Evolutionary conservation across 768 basidiomycete species (phyloP), one percentile per base, ranked within the genome.

Genomic region (Hygrophoropsis aurantiaca): DNA sequence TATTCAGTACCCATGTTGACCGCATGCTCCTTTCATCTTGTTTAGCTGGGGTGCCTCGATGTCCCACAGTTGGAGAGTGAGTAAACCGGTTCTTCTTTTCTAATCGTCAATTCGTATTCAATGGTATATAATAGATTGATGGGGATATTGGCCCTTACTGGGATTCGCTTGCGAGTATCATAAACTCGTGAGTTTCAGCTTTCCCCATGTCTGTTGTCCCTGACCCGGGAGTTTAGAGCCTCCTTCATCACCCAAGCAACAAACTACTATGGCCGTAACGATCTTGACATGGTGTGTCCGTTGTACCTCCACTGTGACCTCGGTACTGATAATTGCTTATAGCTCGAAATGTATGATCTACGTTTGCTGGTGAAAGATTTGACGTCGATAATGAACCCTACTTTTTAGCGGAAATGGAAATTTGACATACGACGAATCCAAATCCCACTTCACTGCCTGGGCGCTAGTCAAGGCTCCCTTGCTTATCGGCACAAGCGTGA

Each of bases 371-470:
- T n/a, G n/a, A 19, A 16, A n/a, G 35, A 11, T 9, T 4, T 11
- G n/a, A 30, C 40, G 51, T 32, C n/a, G 38, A 41, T 37, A 11
- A 24, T 47, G 21, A 41, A 32, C 23, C n/a, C 44, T 35, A n/a
- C 10, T 9, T 38, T 21, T 16, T 55, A 80, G 79, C 25, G 84
- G 84, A 16, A 85, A 85, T 49, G 82, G 81, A 8, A 62, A 77
- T 20, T 65, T 85, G 44, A 81, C 77, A 1, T 76, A 70, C 51
- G 81, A 85, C 8, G 84, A 86, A 64, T 68, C 78, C 18, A 84
- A 84, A 58, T 72, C 80, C 3, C 84, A 86, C 56, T 86, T 85
- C 60, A 85, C 84, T 0, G 80, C 78, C 1, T 85, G 84, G 84
- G 81, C 81, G 11, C 64, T 86, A 21, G 74, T 84, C 74, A 85